Evolutionary conservation across 176 grass and related monocot species (phyloP).

Genomic region (Lolium rigidum): DNA sequence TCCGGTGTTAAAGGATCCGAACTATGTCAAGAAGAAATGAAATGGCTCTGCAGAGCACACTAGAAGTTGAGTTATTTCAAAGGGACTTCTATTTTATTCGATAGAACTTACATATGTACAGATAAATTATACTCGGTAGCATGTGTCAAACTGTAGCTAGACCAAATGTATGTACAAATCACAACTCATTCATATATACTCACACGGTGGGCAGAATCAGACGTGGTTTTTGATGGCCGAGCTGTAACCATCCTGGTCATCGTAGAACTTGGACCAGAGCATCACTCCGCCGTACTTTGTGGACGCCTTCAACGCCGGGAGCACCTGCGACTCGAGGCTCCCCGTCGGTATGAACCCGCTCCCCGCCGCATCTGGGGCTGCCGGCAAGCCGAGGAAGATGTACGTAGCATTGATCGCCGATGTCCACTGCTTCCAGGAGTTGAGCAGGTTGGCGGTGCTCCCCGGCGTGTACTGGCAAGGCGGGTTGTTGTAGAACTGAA

Average conservation of each 20-base stretch:
- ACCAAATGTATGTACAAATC: no score
- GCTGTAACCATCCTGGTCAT: slow-evolving; percentile 46
- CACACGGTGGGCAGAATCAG: not conserved
- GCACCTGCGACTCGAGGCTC: slow-evolving; percentile 47
- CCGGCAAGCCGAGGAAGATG: slow-evolving; percentile 61
- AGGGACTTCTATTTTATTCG: no score
- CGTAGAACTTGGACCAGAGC: slow-evolving; percentile 57
- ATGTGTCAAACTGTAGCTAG: no score
- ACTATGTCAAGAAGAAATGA: no score
- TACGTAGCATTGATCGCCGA: slow-evolving; percentile 39
- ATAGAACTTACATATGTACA: no score
- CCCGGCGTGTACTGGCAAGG: slow-evolving; percentile 56
- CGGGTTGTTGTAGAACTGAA: slow-evolving; percentile 80
- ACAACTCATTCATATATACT: no score
- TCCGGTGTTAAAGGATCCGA: no score
- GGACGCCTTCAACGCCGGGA: slow-evolving; percentile 41
- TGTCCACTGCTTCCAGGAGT: slow-evolving; percentile 55
- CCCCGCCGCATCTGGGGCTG: slow-evolving; percentile 42
- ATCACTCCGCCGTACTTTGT: slow-evolving; percentile 60
- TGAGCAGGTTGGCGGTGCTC: slow-evolving; percentile 39
- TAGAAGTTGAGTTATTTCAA: no score
- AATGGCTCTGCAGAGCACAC: no score
- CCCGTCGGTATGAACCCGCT: slow-evolving; percentile 55
- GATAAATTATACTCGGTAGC: no score
- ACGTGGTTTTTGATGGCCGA: slow-evolving; percentile 39